Evolutionary conservation across 2,329 filamentous ascomycete species (phyloP).

Genomic region (Alternaria metachromatica): DNA sequence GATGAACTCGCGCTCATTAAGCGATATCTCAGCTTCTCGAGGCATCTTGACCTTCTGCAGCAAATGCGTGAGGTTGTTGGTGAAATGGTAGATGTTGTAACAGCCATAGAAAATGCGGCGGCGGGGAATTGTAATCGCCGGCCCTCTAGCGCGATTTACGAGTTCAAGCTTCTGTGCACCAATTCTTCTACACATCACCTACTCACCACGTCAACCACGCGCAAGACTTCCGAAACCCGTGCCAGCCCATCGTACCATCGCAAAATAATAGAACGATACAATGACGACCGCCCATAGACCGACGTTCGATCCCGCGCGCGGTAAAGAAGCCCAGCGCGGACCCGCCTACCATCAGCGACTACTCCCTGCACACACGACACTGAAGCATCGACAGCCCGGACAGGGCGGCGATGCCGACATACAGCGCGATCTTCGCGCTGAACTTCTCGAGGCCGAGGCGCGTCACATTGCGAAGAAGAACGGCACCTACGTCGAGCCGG

Average conservation of each 20-base stretch:
- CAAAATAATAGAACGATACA: constrained; percentile 14
- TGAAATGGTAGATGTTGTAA: constrained; percentile 5
- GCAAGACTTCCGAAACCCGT: constrained; percentile 43
- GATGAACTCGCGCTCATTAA: constrained; percentile 87
- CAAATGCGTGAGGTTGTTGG: constrained; percentile 9
- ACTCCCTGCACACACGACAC: constrained; percentile 87
- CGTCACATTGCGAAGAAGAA: constrained; percentile 86
- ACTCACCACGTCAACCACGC: constrained; percentile 15
- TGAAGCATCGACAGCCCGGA: constrained; percentile 83
- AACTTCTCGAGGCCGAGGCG: constrained; percentile 87
- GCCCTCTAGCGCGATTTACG: constrained; percentile 20
- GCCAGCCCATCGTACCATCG: background rate
- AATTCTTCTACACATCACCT: constrained; percentile 11
- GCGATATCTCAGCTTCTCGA: constrained; percentile 87
- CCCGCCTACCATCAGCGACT: constrained; percentile 96
- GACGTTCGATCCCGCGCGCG: constrained; percentile 94
- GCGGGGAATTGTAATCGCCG: constrained; percentile 27
- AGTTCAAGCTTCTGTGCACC: constrained; percentile 10
- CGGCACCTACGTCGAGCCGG: constrained; percentile 62
- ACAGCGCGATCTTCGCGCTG: constrained; percentile 82
- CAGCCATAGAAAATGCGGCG: constrained; percentile 33
- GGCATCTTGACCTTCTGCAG: constrained; percentile 68
- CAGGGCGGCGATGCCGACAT: constrained; percentile 84
- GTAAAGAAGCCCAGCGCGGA: constrained; percentile 92
- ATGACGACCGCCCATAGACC: constrained; percentile 74